Evolutionary conservation across 352 stramenopile genomes (phyloP).

Genomic region (Globisporangium cylindrosporum): DNA sequence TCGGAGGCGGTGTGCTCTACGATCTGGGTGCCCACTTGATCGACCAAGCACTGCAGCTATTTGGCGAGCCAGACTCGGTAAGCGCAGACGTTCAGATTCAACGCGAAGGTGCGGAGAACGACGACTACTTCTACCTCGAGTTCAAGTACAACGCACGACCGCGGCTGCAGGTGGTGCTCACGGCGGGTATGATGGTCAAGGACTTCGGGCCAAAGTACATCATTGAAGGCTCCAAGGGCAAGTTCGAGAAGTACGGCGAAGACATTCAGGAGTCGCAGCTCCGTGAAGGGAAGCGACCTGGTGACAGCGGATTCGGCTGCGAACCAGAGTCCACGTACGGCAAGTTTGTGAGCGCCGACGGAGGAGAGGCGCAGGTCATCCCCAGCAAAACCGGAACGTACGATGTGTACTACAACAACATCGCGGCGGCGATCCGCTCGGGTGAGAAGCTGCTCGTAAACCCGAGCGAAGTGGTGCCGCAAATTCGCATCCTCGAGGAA

Average conservation of each 20-base stretch:
- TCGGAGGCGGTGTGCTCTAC: slow-evolving; percentile 65
- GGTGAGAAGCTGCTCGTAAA: slow-evolving; percentile 49
- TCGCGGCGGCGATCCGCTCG: slow-evolving; percentile 55
- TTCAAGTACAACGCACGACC: slow-evolving; percentile 53
- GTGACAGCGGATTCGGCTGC: slow-evolving; percentile 45
- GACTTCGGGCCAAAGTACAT: slow-evolving; percentile 61
- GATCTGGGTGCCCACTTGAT: slow-evolving; percentile 68
- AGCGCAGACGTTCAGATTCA: slow-evolving; percentile 70
- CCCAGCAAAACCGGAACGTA: slow-evolving; percentile 51
- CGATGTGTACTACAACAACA: slow-evolving; percentile 70
- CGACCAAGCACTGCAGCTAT: slow-evolving; percentile 67
- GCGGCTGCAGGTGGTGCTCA: slow-evolving; percentile 54
- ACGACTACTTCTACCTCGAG: slow-evolving; percentile 75
- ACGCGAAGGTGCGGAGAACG: slow-evolving; percentile 56
- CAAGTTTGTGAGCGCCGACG: slow-evolving; percentile 31
- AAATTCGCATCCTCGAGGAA: slow-evolving; percentile 74
- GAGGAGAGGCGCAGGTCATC: slow-evolving; percentile 27
- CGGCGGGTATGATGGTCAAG: slow-evolving; percentile 64
- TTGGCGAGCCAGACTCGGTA: slow-evolving; percentile 47
- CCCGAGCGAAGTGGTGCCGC: slow-evolving; percentile 43
- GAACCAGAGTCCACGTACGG: slow-evolving; percentile 47
- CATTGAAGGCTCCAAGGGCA: slow-evolving; percentile 52
- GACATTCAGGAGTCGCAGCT: slow-evolving; percentile 65
- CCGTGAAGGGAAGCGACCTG: slow-evolving; percentile 47
- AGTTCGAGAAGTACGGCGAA: slow-evolving; percentile 60